Conservation (phyloP, 805 yeast genomes). For the Lipomyces yamadae region DNA sequence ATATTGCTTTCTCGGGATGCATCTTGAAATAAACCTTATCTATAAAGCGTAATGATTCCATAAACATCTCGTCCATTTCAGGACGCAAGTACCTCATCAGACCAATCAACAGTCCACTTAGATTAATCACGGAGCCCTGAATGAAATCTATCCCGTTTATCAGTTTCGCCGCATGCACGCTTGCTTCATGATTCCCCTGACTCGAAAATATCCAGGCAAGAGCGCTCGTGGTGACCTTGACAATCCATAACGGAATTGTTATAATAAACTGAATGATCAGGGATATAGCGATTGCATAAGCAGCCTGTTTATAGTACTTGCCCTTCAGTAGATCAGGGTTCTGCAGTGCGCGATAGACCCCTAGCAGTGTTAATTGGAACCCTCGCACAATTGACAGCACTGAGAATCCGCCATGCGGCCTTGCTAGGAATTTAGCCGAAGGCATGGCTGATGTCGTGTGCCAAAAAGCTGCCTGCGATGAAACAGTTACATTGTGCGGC, state of each 20-base stretch:
- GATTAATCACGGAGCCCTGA: constrained; percentile 49
- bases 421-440: constrained; percentile 62
- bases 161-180: background rate
- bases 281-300: constrained; percentile 49
- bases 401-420: constrained; percentile 62
- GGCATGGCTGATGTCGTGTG: constrained; percentile 50
- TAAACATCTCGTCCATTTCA: constrained; percentile 51
- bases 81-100: constrained; percentile 48
- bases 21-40: constrained; percentile 49
- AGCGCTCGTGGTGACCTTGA: background rate
- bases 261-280: constrained; percentile 46
- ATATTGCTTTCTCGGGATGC: constrained; percentile 47
- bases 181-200: background rate
- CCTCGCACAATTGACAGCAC: constrained; percentile 57
- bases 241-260: constrained; percentile 22
- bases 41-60: constrained; percentile 49
- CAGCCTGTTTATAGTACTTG: constrained; percentile 49
- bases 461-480: too few species aligned
- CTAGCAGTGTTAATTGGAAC: constrained; percentile 57
- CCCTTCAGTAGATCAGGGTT: constrained; percentile 51
- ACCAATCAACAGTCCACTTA: constrained; percentile 51
- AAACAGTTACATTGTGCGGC: background rate
- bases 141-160: constrained; percentile 47
- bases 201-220: constrained; percentile 8
- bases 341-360: constrained; percentile 54